Evolutionary conservation across 1,284 basidiomycete genomes (phyloP), one percentile per base, ranked within the genome.

Genomic region (Spongiforma sp.): DNA sequence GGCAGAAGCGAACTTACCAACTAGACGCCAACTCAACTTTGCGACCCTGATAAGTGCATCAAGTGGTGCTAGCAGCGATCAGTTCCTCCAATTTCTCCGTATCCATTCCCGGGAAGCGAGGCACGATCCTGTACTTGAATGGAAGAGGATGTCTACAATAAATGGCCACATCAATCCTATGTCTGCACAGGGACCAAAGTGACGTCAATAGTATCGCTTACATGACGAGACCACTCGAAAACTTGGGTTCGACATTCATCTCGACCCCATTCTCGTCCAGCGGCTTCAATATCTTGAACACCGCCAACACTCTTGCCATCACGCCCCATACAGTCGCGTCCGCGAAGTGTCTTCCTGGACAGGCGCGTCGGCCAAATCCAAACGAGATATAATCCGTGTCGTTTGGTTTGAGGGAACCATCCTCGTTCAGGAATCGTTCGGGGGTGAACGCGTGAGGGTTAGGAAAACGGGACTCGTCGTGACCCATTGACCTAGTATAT

Each of bases 361-460:
- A 54, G 15, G 34, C 14, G 32, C 52, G 52, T 57, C 65, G 61
- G 43, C 65, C 65, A 19, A 67, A 67, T 41, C 66, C 65, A 34
- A 61, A 67, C 17, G 37, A 32, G 26, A 62, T 54, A 36, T 62
- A 21, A 3, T 57, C 34, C 4, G 26, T 36, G 17, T 55, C 41
- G 28, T 67, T 53, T 7, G 60, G 28, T 56, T 37, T 60, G 14
- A 67, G 53, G 8, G 61, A 54, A 19, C 62, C 66, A 10, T 67
- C 65, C 2, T 56, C 39, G 15, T 67, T 57, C n/a, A 67, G n/a
- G 34, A 60, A 67, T n/a, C 66, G 65, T 11, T 67, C 62, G 4
- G 66, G 66, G 17, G 58, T 56, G 43, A 68, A 67, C 19, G 34
- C 21, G 2, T 60, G 32, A 2, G 63, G 63, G n/a, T 65, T 50